phyloP scores from a whole-genome alignment of 2,329 filamentous ascomycete genomes.

The Hypomyces rosellus region DNA sequence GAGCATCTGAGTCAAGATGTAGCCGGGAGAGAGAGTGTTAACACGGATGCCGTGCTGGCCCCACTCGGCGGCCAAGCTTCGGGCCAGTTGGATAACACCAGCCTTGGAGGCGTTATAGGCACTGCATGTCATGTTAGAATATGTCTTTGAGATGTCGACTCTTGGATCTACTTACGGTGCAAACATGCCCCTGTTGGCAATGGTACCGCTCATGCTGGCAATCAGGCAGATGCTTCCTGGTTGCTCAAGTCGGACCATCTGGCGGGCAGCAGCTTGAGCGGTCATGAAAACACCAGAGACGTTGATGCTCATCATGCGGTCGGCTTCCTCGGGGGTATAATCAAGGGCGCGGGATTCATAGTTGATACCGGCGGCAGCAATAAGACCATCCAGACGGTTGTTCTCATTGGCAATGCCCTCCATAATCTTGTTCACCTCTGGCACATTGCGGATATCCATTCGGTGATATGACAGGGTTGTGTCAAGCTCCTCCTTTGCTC shows the following conservation, averaged over 20 bases:
- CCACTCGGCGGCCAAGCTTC: constrained; percentile 69
- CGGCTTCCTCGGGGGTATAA: constrained; percentile 67
- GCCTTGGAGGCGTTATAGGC: constrained; percentile 75
- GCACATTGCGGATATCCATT: constrained; percentile 72
- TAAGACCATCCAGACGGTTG: constrained; percentile 70
- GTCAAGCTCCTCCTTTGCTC: constrained; percentile 57
- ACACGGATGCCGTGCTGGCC: constrained; percentile 66
- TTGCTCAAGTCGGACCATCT: constrained; percentile 56
- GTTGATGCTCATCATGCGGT: constrained; percentile 78
- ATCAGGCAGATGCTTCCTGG: constrained; percentile 60
- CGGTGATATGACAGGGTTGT: constrained; percentile 67
- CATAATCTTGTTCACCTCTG: constrained; percentile 60
- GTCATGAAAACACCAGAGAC: constrained; percentile 82
- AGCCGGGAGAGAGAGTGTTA: constrained; percentile 75
- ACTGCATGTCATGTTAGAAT: constrained; percentile 24
- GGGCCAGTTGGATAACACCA: constrained; percentile 63
- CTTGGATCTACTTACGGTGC: constrained; percentile 45
- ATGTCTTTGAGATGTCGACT: too few relatives aligned
- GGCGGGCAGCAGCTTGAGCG: constrained; percentile 77
- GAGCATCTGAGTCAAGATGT: constrained; percentile 80
- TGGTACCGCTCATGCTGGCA: constrained; percentile 62
- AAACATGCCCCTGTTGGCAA: constrained; percentile 56
- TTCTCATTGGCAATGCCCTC: constrained; percentile 62
- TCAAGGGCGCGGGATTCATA: constrained; percentile 79
- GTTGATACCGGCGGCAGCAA: constrained; percentile 66